Base-by-base conservation (phyloP, 306 rosid genomes). In the Styphnolobium japonicum region DNA sequence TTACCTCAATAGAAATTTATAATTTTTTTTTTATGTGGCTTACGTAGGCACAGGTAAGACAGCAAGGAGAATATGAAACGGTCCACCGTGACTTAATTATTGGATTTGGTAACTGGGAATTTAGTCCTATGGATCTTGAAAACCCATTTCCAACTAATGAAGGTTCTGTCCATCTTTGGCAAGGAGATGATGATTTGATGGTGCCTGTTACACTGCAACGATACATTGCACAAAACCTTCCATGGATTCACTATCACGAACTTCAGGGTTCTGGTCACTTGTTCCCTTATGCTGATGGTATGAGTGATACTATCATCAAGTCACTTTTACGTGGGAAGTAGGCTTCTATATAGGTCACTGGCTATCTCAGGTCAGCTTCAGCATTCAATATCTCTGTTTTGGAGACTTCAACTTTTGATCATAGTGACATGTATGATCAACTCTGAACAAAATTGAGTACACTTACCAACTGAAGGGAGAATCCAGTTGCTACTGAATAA, bases 241-340 rank as follows among this genome's bases (percentile, higher is more conserved):
- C 96, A 1, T 94, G 98, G 97, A 87, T 94, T 82, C 90, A 52
- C 14, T 94, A 94, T 80, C 97, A 94, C 15, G 98, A 94, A 78
- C 64, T 92, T 39, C 81, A 88, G 7, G 97, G 97, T 58, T 80
- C 89, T 18, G 97, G 98, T 34, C 97, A 94, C 86, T 11, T 83
- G 27, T 89, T 94, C 76, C 85, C 84, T 2, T 3, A 18, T 22
- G 86, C 83, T 19, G 88, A 88, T 55, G 97, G 94, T 7, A 36
- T 85, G 81, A 46, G 77, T 18, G 88, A 92, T 21, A 75, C 83
- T 65, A 78, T 90, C 67, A 31, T 92, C 1, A 85, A 83, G 84
- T 81, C 88, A 7, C 89, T 92, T 69, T 16, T 92, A 60, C 9
- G 33, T 1, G 87, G 67, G 71, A 79, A 82, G 80, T 85, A 84